Conservation (phyloP, 768 basidiomycete genomes). For the Rhizopogon vulgaris region DNA sequence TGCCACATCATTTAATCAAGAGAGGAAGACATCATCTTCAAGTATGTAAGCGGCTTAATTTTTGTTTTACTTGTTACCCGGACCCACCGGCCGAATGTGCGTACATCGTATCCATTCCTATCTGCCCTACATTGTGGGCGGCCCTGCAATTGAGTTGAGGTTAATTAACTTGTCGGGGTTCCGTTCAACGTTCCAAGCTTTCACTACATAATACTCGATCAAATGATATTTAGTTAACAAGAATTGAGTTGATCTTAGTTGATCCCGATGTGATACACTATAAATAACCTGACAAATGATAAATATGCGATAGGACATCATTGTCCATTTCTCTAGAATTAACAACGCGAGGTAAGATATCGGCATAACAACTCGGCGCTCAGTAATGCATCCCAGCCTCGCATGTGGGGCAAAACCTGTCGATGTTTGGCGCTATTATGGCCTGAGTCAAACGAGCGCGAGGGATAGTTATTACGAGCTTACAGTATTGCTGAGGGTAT, state of each 20-base stretch:
- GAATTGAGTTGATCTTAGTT: conserved; percentile 6
- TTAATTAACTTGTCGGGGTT: neutral
- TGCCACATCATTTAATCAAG: neutral
- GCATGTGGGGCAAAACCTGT: conserved; percentile 37
- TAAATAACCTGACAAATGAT: conserved; percentile 12
- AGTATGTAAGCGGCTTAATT: neutral
- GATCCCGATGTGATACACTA: conserved; percentile 4
- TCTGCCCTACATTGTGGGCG: too few species aligned
- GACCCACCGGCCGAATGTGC: neutral
- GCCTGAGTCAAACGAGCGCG: neutral
- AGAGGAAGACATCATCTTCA: neutral
- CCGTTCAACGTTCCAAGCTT: neutral
- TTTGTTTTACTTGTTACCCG: neutral
- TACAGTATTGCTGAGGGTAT: conserved; percentile 43
- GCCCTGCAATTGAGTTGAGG: neutral
- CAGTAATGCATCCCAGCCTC: conserved; percentile 20
- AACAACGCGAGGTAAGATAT: conserved; percentile 3
- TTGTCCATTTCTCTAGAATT: conserved; percentile 8
- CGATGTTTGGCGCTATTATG: conserved; percentile 35
- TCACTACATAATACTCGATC: conserved; percentile 5
- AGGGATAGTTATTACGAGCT: conserved; percentile 6
- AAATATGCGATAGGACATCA: conserved; percentile 17
- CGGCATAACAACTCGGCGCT: conserved; percentile 2
- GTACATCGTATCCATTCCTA: neutral
- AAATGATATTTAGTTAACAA: conserved; percentile 17